Base-by-base conservation (phyloP, 495 filamentous ascomycete genomes). In the Podospora sp. region DNA sequence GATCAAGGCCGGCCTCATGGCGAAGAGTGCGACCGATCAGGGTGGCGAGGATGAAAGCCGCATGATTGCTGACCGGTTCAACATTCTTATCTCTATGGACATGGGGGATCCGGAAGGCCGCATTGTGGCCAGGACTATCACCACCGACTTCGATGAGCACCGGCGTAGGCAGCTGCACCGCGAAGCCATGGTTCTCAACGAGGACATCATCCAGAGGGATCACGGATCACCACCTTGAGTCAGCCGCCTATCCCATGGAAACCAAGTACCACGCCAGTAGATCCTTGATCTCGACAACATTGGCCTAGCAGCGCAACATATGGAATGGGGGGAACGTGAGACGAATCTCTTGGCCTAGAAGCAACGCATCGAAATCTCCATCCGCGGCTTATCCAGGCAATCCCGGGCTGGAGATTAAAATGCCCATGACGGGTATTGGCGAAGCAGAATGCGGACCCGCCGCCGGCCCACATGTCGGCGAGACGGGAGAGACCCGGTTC, bases 121-220 rank as follows among this genome's bases (percentile, higher is more conserved):
- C 56, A 62, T 75, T n/a, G 65, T 77, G 56, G 69, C 80, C 26
- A 75, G 82, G n/a, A 71, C 77, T 11, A 76, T 77, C 8, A 80
- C 82, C 68, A 83, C 25, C 24, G 46, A 71, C 55, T 73, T 72
- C 22, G 85, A 84, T 63, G 85, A 87, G 70, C 78, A 84, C 68
- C 79, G 82, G 36, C 70, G 85, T 58, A 77, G 87, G 60, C 78
- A 87, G 64, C 79, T 84, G 22, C 78, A 88, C 58, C 77, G 87
- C 65, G 86, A 90, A 72, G 88, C 87, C 9, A 87, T 90, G 82
- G 87, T 90, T 12, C 63, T 90, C 61, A 87, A 87, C 68, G 78
- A 80, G 50, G 87, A 89, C 69, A 88, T 90, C 18, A 85, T 86
- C 36, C 83, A 86, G 65, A 71, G 79, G 46, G 75, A 79, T 16